Evolutionary conservation across 805 yeast species (phyloP).

Genomic region (Candida taoyuanica): DNA sequence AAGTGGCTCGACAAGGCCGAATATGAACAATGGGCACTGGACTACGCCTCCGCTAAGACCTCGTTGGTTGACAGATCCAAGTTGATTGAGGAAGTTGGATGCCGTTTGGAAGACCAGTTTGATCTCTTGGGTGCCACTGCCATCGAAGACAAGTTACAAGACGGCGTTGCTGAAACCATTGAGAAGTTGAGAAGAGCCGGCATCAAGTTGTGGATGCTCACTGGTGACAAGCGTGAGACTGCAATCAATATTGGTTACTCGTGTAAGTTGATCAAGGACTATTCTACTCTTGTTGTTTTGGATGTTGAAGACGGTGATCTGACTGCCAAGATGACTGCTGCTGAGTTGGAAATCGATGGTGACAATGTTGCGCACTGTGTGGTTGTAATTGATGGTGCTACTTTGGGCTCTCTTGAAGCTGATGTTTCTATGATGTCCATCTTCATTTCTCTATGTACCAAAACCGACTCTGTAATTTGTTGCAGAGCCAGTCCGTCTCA

Average conservation of each 20-base stretch:
- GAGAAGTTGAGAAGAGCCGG: slow-evolving; percentile 91
- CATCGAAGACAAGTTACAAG: slow-evolving; percentile 93
- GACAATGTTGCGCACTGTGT: slow-evolving; percentile 91
- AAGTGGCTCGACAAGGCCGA: slow-evolving; percentile 58
- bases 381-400: slow-evolving; percentile 90
- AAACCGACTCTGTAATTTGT: slow-evolving; percentile 86
- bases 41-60: slow-evolving; percentile 72
- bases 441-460: slow-evolving; percentile 80
- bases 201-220: slow-evolving; percentile 94
- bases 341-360: slow-evolving; percentile 64
- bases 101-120: slow-evolving; percentile 60
- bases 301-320: slow-evolving; percentile 52
- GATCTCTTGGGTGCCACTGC: slow-evolving; percentile 89
- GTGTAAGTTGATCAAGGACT: slow-evolving; percentile 88
- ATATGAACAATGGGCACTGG: slow-evolving; percentile 61
- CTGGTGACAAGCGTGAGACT: slow-evolving; percentile 97
- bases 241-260: slow-evolving; percentile 97
- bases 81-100: slow-evolving; percentile 70
- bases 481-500: slow-evolving; percentile 98
- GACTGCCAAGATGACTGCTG: slow-evolving; percentile 64
- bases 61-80: slow-evolving; percentile 62
- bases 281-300: slow-evolving; percentile 79
- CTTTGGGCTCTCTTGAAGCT: slow-evolving; percentile 65
- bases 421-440: slow-evolving; percentile 69
- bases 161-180: slow-evolving; percentile 94